Base-by-base conservation (phyloP, 2,329 filamentous ascomycete species). In the Leptographium lundbergii region DNA sequence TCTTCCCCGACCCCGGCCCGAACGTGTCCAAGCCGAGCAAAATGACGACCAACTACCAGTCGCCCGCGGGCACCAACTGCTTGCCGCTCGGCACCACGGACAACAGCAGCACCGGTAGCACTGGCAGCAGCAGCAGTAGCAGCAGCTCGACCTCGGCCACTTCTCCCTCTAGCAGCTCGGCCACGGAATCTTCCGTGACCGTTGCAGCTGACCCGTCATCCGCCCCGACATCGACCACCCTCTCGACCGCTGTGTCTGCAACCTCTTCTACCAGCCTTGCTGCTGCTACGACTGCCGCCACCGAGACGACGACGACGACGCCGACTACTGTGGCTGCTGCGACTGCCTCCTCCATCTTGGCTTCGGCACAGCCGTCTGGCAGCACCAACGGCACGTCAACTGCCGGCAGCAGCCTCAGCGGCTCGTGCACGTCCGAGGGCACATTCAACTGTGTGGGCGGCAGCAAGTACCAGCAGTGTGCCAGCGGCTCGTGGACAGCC, bases 391-490 rank as follows among this genome's bases (percentile, higher is more conserved):
- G 42, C 32, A 59, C 53, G 17, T 1, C 57, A 29, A 63, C 75
- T 2, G 69, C 67, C 5, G 76, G 77, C 48, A 69, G 72, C 4
- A 66, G 64, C 17, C 64, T 69, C 51, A 65, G 65, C 9, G 71
- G 72, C 25, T 56, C 74, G 48, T 81, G 79, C 72, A 69, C 67
- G 48, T 54, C 67, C 17, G 78, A 81, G 65, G 79, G 79, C 61
- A 59, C 64, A 17, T 81, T 76, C 74, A 76, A 77, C 70, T 81
- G 79, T 65, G 68, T 79, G 54, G 69, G 76, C 60, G 68, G 70
- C 29, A 67, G 60, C 22, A 67, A 71, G 42, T 81, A 77, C 72
- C 77, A 81, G 69, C 76, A 76, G 63, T 81, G 79, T 63, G 77
- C 76, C 14, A 73, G 69, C 57, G 78, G 78, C 22, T 42, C 67